Base-by-base conservation (phyloP, 371 early-diverging fungal species). In the Dinochytrium kinnereticum region DNA sequence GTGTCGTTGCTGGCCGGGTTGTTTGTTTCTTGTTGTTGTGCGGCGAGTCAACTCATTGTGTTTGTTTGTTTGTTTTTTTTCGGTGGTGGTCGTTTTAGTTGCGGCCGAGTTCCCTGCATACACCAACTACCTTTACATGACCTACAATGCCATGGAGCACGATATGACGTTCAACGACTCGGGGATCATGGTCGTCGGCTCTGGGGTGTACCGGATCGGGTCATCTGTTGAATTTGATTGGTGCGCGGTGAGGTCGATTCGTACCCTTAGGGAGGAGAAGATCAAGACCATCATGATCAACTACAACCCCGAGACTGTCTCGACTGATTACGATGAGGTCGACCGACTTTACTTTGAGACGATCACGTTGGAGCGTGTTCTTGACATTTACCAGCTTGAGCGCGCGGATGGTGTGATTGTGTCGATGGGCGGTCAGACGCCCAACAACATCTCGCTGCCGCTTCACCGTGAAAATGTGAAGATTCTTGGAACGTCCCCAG, bases 221-320 rank as follows among this genome's bases (percentile, higher is more conserved):
- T 92, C 93, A 1, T 94, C 94, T 66, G 96, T 96, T n/a, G 97
- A 98, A 82, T 96, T 96, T 81, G 97, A 98, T 81, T 96, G 98
- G 98, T 96, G 98, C 80, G 96, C 92, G 28, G 97, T 96, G 28
- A 90, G 94, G 40, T 91, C 94, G 39, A 94, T 96, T 69, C 93
- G 96, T 72, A 92, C 95, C 19, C 86, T 98, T 64, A 92, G 96
- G 50, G 85, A 88, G 65, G 82, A 87, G 76, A 91, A 91, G 30
- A 80, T 89, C 81, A 94, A 94, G 86, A 96, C 97, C 1, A 88
- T 96, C 72, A 96, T 96, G 96, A 88, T 98, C 74, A 98, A 98
- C 86, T 96, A 96, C 85, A 98, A 98, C 80, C 98, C 98, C 1
- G 98, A 98, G 80, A 98, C 98, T 13, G 98, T 98, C 1, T 92